Base-by-base conservation (phyloP, 169 alveolate species). In the Sarcocystis neurona region DNA sequence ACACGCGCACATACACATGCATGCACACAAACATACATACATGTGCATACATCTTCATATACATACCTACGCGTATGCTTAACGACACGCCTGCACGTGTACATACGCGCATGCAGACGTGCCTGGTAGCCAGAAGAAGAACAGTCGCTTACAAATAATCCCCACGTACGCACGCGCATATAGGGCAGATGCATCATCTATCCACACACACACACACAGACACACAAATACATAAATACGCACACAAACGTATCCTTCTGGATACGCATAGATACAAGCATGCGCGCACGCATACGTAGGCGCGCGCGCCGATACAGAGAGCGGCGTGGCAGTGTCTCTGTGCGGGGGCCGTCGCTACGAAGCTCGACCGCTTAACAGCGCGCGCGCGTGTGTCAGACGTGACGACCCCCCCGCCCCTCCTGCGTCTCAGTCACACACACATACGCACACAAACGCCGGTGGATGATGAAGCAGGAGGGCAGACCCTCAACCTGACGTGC, bases 401-500 rank as follows among this genome's bases (percentile, higher is more conserved):
- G n/a, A n/a, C n/a, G n/a, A n/a, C n/a, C n/a, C n/a, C n/a, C n/a
- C n/a, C n/a, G n/a, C n/a, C n/a, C n/a, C n/a, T n/a, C n/a, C n/a
- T n/a, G n/a, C n/a, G n/a, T n/a, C n/a, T n/a, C n/a, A n/a, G n/a
- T n/a, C n/a, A n/a, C n/a, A n/a, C n/a, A n/a, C n/a, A n/a, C n/a
- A n/a, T 20, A 50, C 63, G 63, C n/a, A 20, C 63, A 50, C n/a
- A 43, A 70, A 27, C 41, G 43, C 58, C 50, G 43, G 46, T 30
- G 44, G 37, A 43, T 43, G 50, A 37, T 41, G 63, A 50, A 43
- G 39, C 84, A 34, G 84, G 63, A 75, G 84, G n/a, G n/a, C n/a
- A n/a, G n/a, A n/a, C n/a, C n/a, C n/a, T n/a, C n/a, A n/a, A n/a
- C n/a, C n/a, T n/a, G n/a, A n/a, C n/a, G n/a, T n/a, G n/a, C n/a